These are phyloP conservation scores for Sisymbrium irio DNA, from an alignment of 345 rosid genomes.

Conservation along the genomic window DNA sequence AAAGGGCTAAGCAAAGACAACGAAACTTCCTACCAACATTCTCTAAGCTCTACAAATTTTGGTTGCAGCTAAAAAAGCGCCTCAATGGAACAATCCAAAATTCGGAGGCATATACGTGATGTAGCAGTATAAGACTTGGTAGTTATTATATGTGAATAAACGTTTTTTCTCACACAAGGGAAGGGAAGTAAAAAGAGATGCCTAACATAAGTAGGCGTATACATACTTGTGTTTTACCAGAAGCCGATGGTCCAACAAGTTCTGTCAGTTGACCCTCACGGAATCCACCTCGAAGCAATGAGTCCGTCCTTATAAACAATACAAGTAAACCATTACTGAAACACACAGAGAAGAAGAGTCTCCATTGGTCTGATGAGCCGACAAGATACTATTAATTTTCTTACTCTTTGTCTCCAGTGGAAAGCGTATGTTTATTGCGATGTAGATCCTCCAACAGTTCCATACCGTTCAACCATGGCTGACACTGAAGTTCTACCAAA, in stretches of 20 bases:
- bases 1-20: neutral
- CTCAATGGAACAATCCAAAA: constrained; percentile 2
- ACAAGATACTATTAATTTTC: neutral
- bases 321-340: neutral
- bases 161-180: neutral
- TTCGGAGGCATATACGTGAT: neutral
- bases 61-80: no score
- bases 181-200: neutral
- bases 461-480: constrained; percentile 58
- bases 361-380: neutral
- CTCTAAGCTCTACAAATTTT: neutral
- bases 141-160: neutral
- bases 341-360: constrained; percentile 1
- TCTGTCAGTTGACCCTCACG: constrained; percentile 69
- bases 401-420: constrained; percentile 67
- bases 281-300: constrained; percentile 66
- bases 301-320: constrained; percentile 51
- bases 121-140: neutral
- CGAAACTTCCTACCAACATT: neutral
- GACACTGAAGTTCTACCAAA: constrained; percentile 47
- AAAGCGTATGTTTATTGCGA: constrained; percentile 41
- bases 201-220: neutral
- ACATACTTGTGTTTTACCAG: constrained; percentile 89
- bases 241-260: constrained; percentile 80
- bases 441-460: constrained; percentile 54